phyloP scores from a whole-genome alignment of 1,284 basidiomycete genomes.

The Wallemia hederae region DNA sequence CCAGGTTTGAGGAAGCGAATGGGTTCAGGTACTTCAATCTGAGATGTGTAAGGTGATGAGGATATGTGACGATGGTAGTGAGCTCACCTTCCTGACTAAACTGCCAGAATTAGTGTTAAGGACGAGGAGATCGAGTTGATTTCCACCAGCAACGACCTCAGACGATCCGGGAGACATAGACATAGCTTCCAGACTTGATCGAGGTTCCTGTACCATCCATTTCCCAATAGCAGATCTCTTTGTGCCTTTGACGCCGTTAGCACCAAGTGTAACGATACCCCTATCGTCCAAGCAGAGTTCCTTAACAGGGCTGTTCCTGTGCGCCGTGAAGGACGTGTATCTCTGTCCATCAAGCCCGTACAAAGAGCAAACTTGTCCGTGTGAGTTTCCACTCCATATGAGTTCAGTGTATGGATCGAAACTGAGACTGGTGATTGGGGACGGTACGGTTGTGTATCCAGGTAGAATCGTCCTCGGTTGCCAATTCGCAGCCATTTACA shows the following conservation, averaged over 20 bases:
- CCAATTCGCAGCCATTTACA: neutral
- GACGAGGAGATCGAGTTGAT: slow-evolving; percentile 4
- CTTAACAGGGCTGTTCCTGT: slow-evolving; percentile 36
- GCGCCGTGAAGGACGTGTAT: slow-evolving; percentile 21
- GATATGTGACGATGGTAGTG: neutral
- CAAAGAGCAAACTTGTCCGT: slow-evolving; percentile 42
- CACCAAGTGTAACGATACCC: slow-evolving; percentile 7
- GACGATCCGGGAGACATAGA: slow-evolving; percentile 1
- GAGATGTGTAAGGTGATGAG: neutral
- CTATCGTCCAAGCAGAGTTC: slow-evolving; percentile 26
- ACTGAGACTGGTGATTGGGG: slow-evolving; percentile 37
- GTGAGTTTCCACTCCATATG: slow-evolving; percentile 53
- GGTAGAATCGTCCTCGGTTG: neutral
- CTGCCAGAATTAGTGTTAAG: slow-evolving; percentile 4
- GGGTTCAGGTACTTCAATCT: slow-evolving; percentile 1
- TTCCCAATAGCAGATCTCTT: slow-evolving; percentile 43
- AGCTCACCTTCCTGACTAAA: slow-evolving; percentile 4
- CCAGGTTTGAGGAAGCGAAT: slow-evolving; percentile 3
- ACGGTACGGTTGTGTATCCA: slow-evolving; percentile 1
- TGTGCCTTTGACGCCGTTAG: slow-evolving; percentile 33
- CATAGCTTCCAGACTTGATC: slow-evolving; percentile 3
- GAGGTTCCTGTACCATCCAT: slow-evolving; percentile 20
- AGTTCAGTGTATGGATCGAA: slow-evolving; percentile 76
- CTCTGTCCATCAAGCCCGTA: slow-evolving; percentile 34
- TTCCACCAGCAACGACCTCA: slow-evolving; percentile 5